Evolutionary conservation across 148 eudicot species (phyloP).

Genomic region (Rheum nobile): DNA sequence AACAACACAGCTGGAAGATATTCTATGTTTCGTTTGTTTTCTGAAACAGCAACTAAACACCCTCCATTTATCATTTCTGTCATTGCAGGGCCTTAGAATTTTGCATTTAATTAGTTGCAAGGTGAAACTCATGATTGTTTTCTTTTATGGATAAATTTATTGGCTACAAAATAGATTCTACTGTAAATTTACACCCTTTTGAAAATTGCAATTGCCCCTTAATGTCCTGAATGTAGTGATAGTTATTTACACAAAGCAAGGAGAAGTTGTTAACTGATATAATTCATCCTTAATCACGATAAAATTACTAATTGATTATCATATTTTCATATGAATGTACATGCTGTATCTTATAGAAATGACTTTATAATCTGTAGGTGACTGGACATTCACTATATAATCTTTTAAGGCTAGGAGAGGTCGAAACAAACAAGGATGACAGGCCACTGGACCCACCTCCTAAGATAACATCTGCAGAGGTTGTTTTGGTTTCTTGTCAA

Average conservation of each 20-base stretch:
- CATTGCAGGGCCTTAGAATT: not conserved
- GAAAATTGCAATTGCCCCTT: not conserved
- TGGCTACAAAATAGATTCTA: not conserved
- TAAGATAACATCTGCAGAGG: slow-evolving; percentile 75
- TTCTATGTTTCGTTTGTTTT: not conserved
- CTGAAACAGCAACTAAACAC: not conserved
- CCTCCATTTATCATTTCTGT: not conserved
- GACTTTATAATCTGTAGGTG: slow-evolving; percentile 35
- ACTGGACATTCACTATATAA: slow-evolving; percentile 95
- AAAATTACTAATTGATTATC: not conserved
- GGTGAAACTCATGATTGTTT: not conserved
- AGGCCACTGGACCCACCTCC: slow-evolving; percentile 85
- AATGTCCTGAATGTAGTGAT: not conserved
- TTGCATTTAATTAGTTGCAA: not conserved
- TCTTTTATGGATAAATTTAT: not conserved
- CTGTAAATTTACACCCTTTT: not conserved
- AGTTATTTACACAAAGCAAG: not conserved
- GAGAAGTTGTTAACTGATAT: not conserved
- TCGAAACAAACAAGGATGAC: slow-evolving; percentile 77
- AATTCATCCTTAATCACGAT: not conserved
- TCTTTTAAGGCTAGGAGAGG: slow-evolving; percentile 71
- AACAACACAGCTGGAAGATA: slow-evolving; percentile 1
- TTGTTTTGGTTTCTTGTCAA: slow-evolving; percentile 14
- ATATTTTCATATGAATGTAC: not conserved
- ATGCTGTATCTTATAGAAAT: not conserved